Evolutionary conservation across 2,329 filamentous ascomycete species (phyloP).

Genomic region (Colletotrichum shisoi): DNA sequence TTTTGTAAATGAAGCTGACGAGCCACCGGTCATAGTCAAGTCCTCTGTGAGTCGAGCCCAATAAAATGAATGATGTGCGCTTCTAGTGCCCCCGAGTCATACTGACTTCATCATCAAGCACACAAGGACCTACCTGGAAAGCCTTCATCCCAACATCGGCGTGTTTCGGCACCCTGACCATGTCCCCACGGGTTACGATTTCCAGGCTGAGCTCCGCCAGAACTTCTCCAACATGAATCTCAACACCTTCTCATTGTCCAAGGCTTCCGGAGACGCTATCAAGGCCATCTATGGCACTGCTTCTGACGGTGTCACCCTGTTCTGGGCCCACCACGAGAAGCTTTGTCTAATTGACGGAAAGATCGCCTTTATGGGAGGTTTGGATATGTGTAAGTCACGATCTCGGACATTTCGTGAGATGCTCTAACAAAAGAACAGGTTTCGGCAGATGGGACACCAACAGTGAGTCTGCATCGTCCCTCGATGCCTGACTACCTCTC

Average conservation of each 20-base stretch:
- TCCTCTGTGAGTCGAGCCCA: constrained; percentile 52
- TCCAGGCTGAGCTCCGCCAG: constrained; percentile 73
- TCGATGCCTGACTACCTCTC: neutral
- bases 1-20: constrained; percentile 34
- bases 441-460: constrained; percentile 91
- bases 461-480: constrained; percentile 52
- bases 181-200: constrained; percentile 73
- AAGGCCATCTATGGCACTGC: constrained; percentile 80
- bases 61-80: constrained; percentile 60
- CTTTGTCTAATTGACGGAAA: constrained; percentile 81
- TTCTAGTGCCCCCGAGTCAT: constrained; percentile 17
- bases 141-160: constrained; percentile 80
- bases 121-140: constrained; percentile 81
- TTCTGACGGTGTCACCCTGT: constrained; percentile 80
- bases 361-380: constrained; percentile 87
- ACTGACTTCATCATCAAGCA: constrained; percentile 56
- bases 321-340: constrained; percentile 95
- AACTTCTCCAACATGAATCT: constrained; percentile 59
- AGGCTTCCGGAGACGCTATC: constrained; percentile 74
- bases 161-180: constrained; percentile 94
- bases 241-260: constrained; percentile 64
- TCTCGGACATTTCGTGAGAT: neutral
- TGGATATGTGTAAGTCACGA: constrained; percentile 73
- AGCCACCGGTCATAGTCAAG: constrained; percentile 46
- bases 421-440: constrained; percentile 52